Percentiles rank a stretch among this genome's conserved stretches.
Evolutionary conservation across 2,329 filamentous ascomycete species (phyloP).

Genomic region (Ophiostoma australiae): DNA sequence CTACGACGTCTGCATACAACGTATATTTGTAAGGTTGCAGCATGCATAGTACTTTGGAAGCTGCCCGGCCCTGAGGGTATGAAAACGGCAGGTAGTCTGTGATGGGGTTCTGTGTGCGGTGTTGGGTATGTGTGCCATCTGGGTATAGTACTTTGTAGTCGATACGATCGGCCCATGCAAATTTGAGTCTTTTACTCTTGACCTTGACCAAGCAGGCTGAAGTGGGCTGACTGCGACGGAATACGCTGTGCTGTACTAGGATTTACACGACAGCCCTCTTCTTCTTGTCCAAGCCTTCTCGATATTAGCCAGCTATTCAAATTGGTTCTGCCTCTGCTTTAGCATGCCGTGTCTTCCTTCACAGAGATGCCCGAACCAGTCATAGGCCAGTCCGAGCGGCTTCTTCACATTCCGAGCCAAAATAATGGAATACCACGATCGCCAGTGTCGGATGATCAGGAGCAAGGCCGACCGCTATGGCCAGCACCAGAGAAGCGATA

Average conservation of each 20-base stretch:
- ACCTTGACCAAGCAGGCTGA: neutral
- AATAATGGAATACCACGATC: neutral
- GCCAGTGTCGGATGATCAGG: neutral
- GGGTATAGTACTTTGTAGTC: neutral
- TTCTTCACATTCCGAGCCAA: neutral
- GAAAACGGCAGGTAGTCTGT: neutral
- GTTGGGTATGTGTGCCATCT: neutral
- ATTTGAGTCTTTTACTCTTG: neutral
- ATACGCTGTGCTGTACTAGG: neutral
- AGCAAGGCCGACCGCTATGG: neutral
- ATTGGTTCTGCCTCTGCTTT: neutral
- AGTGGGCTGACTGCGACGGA: no score
- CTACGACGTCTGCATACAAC: neutral
- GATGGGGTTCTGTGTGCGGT: no score
- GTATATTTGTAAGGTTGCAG: neutral
- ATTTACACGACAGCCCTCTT: neutral
- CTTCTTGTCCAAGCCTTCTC: neutral
- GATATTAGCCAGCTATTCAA: neutral
- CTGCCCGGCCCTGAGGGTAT: neutral
- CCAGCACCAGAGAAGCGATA: neutral
- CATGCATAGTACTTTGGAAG: neutral
- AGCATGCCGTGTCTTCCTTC: neutral
- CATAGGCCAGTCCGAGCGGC: neutral
- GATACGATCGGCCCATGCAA: neutral
- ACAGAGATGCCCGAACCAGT: neutral